Evolutionary conservation across 2,329 filamentous ascomycete species (phyloP), one percentile per base, ranked within the genome.

Genomic region (Rhynchosporium secalis): DNA sequence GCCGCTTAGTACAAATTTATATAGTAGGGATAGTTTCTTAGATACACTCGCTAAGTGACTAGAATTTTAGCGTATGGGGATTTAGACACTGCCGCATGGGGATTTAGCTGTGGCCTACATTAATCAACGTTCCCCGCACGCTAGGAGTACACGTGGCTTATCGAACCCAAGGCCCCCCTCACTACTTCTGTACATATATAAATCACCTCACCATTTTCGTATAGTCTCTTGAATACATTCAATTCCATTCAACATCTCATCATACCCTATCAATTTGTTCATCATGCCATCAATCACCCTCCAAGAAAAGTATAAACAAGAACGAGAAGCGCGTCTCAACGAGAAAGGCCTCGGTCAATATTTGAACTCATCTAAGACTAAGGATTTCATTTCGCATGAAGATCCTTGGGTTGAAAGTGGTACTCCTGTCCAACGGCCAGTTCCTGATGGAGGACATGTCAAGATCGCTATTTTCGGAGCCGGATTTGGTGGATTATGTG

Each of bases 381-480:
- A 26, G 20, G 54, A 60, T 45, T 62, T 56, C 28, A 58, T 59
- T 15, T 20, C 40, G 10, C 48, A 55, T 38, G 56, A 62, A 36
- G 61, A 62, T 60, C 61, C 61, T 5, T 62, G 61, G 61, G 56
- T 59, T 10, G 56, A 38, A 13, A 33, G 33, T 36, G 56, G 41
- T 45, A 58, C 56, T 38, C 40, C 49, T 38, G 45, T 54, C 10
- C 49, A 60, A 12, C 33, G 43, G 13, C 56, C 61, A 15, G 56
- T 59, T 12, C 51, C 56, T 29, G 49, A 56, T 26, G 61, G 31
- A 46, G 61, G 59, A n/a, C 59, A 61, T 43, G 56, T 59, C 48
- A 55, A 64, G 51, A 38, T 64, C 2, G 47, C 45, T 8, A 64
- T 64, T 15, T 56, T 58, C 29, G 62, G 62, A 51, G 62, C 54